A percentile compares a stretch with the other conserved stretches of the same genome.
These are phyloP conservation scores for Protomyces inouyei DNA, from an alignment of 1,139 yeast genomes.

Conservation along the genomic window DNA sequence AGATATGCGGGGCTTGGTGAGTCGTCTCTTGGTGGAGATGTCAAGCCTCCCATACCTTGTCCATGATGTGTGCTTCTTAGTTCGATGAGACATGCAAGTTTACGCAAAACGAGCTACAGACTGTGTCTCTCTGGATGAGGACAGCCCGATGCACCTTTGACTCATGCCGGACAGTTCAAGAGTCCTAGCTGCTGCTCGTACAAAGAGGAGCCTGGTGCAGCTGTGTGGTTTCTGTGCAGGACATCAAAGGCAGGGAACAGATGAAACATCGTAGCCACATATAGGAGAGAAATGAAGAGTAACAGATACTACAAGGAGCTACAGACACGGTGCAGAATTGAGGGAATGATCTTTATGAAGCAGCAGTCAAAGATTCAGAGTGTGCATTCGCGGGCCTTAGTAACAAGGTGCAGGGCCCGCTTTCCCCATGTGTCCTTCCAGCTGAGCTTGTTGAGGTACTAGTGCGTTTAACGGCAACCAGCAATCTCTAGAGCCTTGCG, in stretches of 20 bases:
- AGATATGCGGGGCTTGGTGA: no score
- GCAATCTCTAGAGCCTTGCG: neutral
- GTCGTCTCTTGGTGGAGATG: no score
- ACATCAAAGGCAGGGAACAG: neutral
- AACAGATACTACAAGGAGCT: neutral
- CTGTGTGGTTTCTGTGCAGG: neutral
- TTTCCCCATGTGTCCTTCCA: slow-evolving; percentile 1
- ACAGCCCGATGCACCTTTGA: neutral
- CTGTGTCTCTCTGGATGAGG: neutral
- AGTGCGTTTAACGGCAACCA: neutral
- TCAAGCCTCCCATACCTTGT: no score
- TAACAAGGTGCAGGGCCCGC: slow-evolving; percentile 4
- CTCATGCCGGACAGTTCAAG: neutral
- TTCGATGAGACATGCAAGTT: neutral
- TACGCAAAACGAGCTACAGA: neutral
- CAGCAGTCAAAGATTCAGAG: neutral
- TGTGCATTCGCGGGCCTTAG: slow-evolving; percentile 1
- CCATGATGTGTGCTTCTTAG: neutral
- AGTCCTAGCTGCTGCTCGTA: neutral
- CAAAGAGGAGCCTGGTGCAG: neutral
- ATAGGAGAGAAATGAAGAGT: neutral
- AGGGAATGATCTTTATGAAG: neutral
- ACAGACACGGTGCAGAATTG: no score
- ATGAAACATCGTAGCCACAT: neutral
- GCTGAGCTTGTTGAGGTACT: neutral